Conservation (phyloP, 2,329 filamentous ascomycete species). For the Aspergillus pseudoglaucus region DNA sequence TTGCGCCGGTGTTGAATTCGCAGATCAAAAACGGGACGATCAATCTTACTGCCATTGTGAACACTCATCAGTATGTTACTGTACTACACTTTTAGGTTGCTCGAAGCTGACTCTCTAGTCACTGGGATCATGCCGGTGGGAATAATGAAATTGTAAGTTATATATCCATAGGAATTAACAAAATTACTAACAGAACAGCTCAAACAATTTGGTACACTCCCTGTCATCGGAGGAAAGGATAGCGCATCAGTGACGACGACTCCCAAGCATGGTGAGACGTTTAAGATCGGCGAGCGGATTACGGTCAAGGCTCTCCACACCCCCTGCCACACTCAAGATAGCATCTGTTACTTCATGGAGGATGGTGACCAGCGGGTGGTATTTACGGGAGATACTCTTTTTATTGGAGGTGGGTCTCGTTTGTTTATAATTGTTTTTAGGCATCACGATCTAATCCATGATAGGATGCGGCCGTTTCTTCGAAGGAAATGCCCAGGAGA, state of each 20-base stretch:
- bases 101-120: slow-evolving; percentile 49
- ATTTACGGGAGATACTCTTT: slow-evolving; percentile 94
- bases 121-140: slow-evolving; percentile 90
- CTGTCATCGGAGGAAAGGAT: slow-evolving; percentile 81
- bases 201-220: slow-evolving; percentile 55
- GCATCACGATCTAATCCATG: not conserved
- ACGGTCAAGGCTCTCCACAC: slow-evolving; percentile 84
- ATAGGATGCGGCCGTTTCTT: slow-evolving; percentile 91
- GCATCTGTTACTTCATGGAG: slow-evolving; percentile 89
- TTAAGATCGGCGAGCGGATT: slow-evolving; percentile 75
- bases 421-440: slow-evolving; percentile 3
- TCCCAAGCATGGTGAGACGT: slow-evolving; percentile 66
- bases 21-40: slow-evolving; percentile 65
- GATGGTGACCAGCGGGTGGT: slow-evolving; percentile 68
- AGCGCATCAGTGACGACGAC: slow-evolving; percentile 74
- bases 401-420: slow-evolving; percentile 66
- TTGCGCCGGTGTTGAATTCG: slow-evolving; percentile 62
- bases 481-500: slow-evolving; percentile 80
- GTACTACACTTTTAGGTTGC: too few relatives aligned
- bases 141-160: slow-evolving; percentile 68
- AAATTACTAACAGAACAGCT: slow-evolving; percentile 36
- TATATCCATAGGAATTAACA: not conserved
- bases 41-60: slow-evolving; percentile 82
- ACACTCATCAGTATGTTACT: slow-evolving; percentile 81
- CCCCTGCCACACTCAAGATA: slow-evolving; percentile 96